Evolutionary conservation across 805 yeast genomes (phyloP).

Genomic region (Grigorovia transvaalensis): DNA sequence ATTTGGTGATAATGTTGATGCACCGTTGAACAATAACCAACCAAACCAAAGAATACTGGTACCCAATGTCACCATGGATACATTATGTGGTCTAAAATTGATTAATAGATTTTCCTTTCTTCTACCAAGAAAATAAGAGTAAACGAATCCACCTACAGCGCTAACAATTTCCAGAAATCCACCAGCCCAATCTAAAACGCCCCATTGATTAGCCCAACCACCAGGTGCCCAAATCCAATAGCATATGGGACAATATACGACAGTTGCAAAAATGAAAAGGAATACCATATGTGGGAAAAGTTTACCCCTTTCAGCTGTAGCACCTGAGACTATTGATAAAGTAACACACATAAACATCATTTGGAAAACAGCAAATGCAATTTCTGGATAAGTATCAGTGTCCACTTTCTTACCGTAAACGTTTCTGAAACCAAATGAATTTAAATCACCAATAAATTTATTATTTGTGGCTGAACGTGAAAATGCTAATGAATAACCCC

Average conservation of each 20-base stretch:
- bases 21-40: conserved; percentile 94
- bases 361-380: conserved; percentile 78
- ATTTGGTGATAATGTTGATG: conserved; percentile 74
- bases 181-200: conserved; percentile 93
- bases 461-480: conserved; percentile 60
- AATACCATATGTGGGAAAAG: conserved; percentile 77
- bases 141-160: conserved; percentile 85
- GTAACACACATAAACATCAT: conserved; percentile 91
- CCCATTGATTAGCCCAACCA: conserved; percentile 93
- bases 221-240: conserved; percentile 90
- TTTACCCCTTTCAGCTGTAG: conserved; percentile 87
- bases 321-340: conserved; percentile 82
- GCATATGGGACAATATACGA: conserved; percentile 90
- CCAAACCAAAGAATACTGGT: conserved; percentile 85
- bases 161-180: conserved; percentile 92
- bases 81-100: conserved; percentile 91
- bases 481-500: conserved; percentile 95
- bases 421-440: conserved; percentile 70
- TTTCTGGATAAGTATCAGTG: conserved; percentile 52
- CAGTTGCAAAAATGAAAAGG: conserved; percentile 77
- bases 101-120: conserved; percentile 66
- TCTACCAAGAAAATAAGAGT: conserved; percentile 69
- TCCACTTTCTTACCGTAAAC: conserved; percentile 37
- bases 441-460: conserved; percentile 79
- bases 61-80: conserved; percentile 81